Base-by-base conservation (phyloP, 176 grass and related monocot genomes). In the Cenchrus americanus region DNA sequence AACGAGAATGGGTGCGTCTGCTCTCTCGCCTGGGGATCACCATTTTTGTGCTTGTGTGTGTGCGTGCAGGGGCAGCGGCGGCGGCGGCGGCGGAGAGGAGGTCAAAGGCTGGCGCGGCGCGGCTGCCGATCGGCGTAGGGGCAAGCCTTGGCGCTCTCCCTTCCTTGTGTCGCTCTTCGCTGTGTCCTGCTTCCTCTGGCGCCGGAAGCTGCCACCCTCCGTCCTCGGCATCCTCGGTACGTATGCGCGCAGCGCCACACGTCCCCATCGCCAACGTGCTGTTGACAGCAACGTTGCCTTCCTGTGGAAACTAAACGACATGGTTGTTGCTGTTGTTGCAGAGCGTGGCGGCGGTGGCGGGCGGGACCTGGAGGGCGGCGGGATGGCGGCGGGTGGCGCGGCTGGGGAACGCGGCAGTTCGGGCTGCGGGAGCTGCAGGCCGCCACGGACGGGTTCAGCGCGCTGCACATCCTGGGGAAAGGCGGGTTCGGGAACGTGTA, bases 401-500 rank as follows among this genome's bases (percentile, higher is more conserved):
- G 30, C 85, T 92, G 12, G 96, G 96, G 37, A 98, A 93, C 83
- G 21, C 87, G 91, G 5, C 96, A 77, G 69, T 98, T 98, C 80
- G 84, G 82, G 34, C 87, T 98, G 60, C 77, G 91, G 5, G 90
- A 98, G 80, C 77, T 98, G 41, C 89, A 83, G 40, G 44, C 40
- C 5, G 96, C 96, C 19, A 98, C 96, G 48, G 96, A 98, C 76
- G 90, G 92, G 82, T 98, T 98, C 89, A 93, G 55, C 91, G 71
- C 76, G 0, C 80, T 46, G 81, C 92, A 93, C 83, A 80, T 98
- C 11, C 60, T 98, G 13, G 96, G 96, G 0, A 92, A 88, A 13
- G 96, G 96, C 21, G 96, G 96, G 41, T 98, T 98, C 61, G 96
- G 96, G 11, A 89, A 95, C 83, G 96, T 98, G 71, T 98, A 98